Evolutionary conservation across 805 yeast genomes (phyloP).

Genomic region (Scheffersomyces coipomensis): DNA sequence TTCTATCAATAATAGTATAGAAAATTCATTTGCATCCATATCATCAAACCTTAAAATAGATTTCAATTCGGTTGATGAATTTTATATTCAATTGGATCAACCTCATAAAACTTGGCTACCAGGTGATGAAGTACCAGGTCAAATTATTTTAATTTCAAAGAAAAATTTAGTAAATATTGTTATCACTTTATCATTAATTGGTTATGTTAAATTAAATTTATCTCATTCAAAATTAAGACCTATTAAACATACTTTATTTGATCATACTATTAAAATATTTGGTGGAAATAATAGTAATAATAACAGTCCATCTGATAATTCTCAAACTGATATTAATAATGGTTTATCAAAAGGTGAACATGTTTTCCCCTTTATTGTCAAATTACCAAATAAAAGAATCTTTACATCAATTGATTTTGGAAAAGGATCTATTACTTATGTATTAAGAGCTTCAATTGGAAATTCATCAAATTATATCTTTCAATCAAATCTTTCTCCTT

Average conservation of each 20-base stretch:
- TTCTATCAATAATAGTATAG: not conserved
- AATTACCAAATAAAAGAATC: slow-evolving; percentile 70
- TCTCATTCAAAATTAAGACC: slow-evolving; percentile 53
- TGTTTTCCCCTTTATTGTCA: slow-evolving; percentile 80
- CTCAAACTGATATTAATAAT: slow-evolving; percentile 22
- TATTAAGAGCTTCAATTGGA: slow-evolving; percentile 50
- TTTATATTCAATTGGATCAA: slow-evolving; percentile 67
- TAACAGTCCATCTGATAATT: not conserved
- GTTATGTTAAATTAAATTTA: slow-evolving; percentile 55
- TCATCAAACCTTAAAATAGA: slow-evolving; percentile 27
- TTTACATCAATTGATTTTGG: slow-evolving; percentile 80
- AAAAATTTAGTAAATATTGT: slow-evolving; percentile 54
- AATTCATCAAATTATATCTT: slow-evolving; percentile 11
- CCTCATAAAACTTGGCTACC: slow-evolving; percentile 81
- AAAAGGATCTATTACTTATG: slow-evolving; percentile 75
- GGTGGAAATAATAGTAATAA: slow-evolving; percentile 35
- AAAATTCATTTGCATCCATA: not conserved
- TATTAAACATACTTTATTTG: slow-evolving; percentile 51
- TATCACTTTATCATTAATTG: slow-evolving; percentile 53
- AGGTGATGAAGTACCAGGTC: slow-evolving; percentile 72
- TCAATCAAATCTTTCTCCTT: slow-evolving; percentile 3
- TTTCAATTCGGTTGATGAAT: slow-evolving; percentile 52
- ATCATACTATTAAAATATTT: slow-evolving; percentile 57
- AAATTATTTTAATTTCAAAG: slow-evolving; percentile 54
- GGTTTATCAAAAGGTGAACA: slow-evolving; percentile 83